Evolutionary conservation across 2,329 filamentous ascomycete genomes (phyloP), one percentile per base, ranked within the genome.

Genomic region (Diaporthe velutina): DNA sequence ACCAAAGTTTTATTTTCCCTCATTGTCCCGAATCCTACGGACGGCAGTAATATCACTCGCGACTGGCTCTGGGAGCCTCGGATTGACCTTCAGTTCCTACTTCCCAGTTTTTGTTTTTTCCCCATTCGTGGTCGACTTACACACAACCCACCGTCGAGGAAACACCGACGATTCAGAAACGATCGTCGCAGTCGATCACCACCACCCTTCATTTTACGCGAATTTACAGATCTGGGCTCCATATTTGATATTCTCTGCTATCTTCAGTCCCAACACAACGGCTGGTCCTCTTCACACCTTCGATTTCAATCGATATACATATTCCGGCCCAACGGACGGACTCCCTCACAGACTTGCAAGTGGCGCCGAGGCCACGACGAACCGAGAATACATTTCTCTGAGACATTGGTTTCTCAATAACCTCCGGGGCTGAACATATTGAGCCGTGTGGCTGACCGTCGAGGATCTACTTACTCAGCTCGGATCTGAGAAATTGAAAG

Each of bases 51-150:
- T 54, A 33, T 64, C 52, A 35, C 61, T 57, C 54, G 38, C 58
- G 28, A 57, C 45, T 42, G 72, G 72, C 68, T 74, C 74, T 72
- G 74, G 42, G 74, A 74, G 74, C 74, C 68, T 22, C 52, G 30
- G 45, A 28, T 72, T 25, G 30, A 50, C 7, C 17, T 68, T 66
- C 55, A 40, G 10, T 64, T 64, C 28, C 67, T 67, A 17, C 28
- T 45, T 4, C 48, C 55, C 40, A 33, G 48, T 42, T 57, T 30
- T 57, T 38, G 35, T 19, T 48, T 9, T 17, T 73, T 52, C 28
- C 9, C 7, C 19, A 22, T 30, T 40, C 25, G 35, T 70, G 45
- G 70, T 64, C 22, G 22, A 48, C 42, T 28, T 73, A 13, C n/a
- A 13, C n/a, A 25, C 33, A 33, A 42, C 12, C 17, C 28, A 45